Percentiles rank a stretch among this genome's conserved stretches.
Evolutionary conservation across 75 land plant genomes (phyloP).

Genomic region (Picea sitchensis): DNA sequence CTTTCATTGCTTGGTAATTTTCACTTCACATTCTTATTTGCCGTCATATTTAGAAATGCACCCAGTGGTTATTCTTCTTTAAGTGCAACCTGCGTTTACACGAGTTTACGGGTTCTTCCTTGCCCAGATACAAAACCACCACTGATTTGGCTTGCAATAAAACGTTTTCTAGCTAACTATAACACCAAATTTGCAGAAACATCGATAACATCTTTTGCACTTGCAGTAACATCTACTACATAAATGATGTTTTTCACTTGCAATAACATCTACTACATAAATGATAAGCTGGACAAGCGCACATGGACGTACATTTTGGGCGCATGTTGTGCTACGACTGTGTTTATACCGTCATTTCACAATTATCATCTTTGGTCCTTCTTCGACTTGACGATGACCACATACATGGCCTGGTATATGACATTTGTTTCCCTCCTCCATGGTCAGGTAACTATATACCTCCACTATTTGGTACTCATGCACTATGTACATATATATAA

Average conservation of each 20-base stretch:
- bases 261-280: slow-evolving; percentile 49
- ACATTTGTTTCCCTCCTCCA: slow-evolving; percentile 73
- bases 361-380: slow-evolving; percentile 55
- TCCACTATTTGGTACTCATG: background rate
- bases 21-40: too few relatives aligned
- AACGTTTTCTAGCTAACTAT: too few relatives aligned
- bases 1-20: too few relatives aligned
- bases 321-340: slow-evolving; percentile 41
- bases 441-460: slow-evolving; percentile 57
- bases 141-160: too few relatives aligned
- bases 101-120: too few relatives aligned
- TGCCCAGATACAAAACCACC: too few relatives aligned
- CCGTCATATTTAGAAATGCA: too few relatives aligned
- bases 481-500: too few relatives aligned
- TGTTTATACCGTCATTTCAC: slow-evolving; percentile 46
- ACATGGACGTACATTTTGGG: slow-evolving; percentile 60
- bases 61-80: too few relatives aligned
- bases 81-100: too few relatives aligned
- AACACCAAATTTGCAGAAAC: too few relatives aligned
- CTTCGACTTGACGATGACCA: slow-evolving; percentile 43
- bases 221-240: too few relatives aligned
- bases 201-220: background rate
- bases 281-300: slow-evolving; percentile 39
- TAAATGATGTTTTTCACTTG: background rate
- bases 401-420: slow-evolving; percentile 85